These are phyloP conservation scores for Camptophora hylomeconis DNA, from an alignment of 2,329 filamentous ascomycete genomes.

Conservation along the genomic window DNA sequence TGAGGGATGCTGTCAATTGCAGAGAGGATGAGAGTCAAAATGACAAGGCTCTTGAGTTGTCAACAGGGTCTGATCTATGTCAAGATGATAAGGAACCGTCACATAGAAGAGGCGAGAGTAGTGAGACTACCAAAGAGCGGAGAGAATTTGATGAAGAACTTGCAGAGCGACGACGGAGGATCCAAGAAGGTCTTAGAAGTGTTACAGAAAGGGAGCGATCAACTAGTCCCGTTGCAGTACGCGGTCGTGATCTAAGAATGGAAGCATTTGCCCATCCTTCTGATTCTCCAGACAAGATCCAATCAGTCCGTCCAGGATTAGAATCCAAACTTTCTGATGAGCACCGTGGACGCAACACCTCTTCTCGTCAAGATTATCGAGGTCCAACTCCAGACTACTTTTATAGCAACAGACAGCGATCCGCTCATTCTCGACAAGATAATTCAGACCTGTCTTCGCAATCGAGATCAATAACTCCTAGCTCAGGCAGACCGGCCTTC, in stretches of 20 bases:
- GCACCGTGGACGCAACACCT: slow-evolving; percentile 1
- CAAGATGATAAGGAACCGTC: slow-evolving; percentile 33
- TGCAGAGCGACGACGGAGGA: slow-evolving; percentile 32
- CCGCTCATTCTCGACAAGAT: too few species aligned
- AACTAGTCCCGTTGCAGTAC: slow-evolving; percentile 29
- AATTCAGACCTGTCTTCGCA: too few species aligned
- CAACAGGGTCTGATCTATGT: slow-evolving; percentile 27
- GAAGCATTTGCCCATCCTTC: too few species aligned
- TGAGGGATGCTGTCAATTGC: slow-evolving; percentile 5
- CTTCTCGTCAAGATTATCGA: slow-evolving; percentile 2
- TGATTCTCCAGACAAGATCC: too few species aligned
- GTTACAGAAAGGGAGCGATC: slow-evolving; percentile 30
- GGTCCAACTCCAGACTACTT: slow-evolving; percentile 1
- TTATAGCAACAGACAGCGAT: too few species aligned
- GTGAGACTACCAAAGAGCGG: slow-evolving; percentile 35
- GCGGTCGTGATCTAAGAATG: too few species aligned
- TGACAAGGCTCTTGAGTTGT: too few species aligned
- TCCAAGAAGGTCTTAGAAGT: slow-evolving; percentile 35
- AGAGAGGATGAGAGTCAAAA: too few species aligned
- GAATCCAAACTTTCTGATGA: slow-evolving; percentile 1
- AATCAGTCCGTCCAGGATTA: too few species aligned
- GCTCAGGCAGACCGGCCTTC: not conserved
- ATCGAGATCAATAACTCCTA: too few species aligned
- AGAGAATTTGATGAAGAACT: slow-evolving; percentile 36
- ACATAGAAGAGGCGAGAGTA: slow-evolving; percentile 32